These are phyloP conservation scores for Peronosclerospora sorghi DNA, from an alignment of 352 stramenopile genomes.

Conservation along the genomic window DNA sequence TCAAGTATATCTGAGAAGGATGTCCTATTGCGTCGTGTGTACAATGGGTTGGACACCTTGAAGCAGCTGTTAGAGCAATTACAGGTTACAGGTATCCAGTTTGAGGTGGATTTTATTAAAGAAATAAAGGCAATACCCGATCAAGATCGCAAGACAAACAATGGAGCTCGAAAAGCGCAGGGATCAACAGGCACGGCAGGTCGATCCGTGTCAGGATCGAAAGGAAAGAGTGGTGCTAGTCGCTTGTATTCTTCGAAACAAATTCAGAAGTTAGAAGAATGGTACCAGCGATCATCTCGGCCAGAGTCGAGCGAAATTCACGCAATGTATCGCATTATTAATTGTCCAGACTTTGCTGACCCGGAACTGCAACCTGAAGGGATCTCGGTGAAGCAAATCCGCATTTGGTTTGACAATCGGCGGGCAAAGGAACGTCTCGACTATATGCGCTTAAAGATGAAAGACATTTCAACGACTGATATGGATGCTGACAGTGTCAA, in stretches of 20 bases:
- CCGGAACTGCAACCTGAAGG: constrained; percentile 75
- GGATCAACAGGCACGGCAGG: constrained; percentile 15
- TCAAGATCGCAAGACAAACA: constrained; percentile 36
- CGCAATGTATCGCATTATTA: constrained; percentile 86
- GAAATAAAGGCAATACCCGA: constrained; percentile 50
- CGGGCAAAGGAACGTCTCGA: constrained; percentile 76
- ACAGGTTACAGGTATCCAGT: constrained; percentile 71
- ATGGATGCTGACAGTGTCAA: constrained; percentile 81
- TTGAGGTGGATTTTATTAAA: constrained; percentile 75
- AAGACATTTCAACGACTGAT: constrained; percentile 72
- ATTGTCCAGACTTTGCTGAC: constrained; percentile 72
- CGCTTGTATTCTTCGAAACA: constrained; percentile 80
- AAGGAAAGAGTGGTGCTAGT: constrained; percentile 69
- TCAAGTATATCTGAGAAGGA: constrained; percentile 23
- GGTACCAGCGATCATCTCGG: constrained; percentile 75
- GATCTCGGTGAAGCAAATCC: constrained; percentile 82
- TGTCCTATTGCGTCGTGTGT: constrained; percentile 37
- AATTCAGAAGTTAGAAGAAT: constrained; percentile 84
- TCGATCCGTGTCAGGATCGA: constrained; percentile 29
- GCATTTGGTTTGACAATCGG: constrained; percentile 84
- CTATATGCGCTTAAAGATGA: constrained; percentile 87
- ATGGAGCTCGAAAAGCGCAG: constrained; percentile 20
- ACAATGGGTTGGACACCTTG: constrained; percentile 46
- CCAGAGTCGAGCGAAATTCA: constrained; percentile 80
- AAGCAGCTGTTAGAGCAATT: constrained; percentile 71